Evolutionary conservation across 2,329 filamentous ascomycete genomes (phyloP).

Genomic region (Sporothrix variecibatus): DNA sequence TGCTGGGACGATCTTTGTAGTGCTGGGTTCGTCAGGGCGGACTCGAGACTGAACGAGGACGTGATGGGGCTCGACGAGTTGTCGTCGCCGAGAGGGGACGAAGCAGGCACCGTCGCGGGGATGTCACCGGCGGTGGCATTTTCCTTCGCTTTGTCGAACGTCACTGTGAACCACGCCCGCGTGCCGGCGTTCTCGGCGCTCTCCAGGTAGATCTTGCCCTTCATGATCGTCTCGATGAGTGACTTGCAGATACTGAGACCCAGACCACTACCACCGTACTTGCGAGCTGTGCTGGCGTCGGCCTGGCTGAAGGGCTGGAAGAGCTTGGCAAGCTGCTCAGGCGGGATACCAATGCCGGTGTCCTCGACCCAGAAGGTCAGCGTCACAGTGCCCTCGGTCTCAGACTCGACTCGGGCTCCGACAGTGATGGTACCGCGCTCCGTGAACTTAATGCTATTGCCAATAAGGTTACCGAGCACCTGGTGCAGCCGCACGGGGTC

Average conservation of each 20-base stretch:
- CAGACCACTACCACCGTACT: constrained; percentile 88
- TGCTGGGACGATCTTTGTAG: background rate
- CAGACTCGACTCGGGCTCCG: constrained; percentile 69
- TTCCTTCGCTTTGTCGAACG: constrained; percentile 72
- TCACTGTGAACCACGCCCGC: constrained; percentile 75
- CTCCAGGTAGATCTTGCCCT: constrained; percentile 79
- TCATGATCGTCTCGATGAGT: constrained; percentile 88
- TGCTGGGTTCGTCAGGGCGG: constrained; percentile 10
- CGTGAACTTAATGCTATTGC: constrained; percentile 93
- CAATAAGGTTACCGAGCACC: constrained; percentile 79
- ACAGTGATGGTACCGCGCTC: constrained; percentile 84
- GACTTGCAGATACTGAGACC: constrained; percentile 94
- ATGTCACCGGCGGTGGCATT: constrained; percentile 10
- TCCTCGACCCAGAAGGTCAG: constrained; percentile 86
- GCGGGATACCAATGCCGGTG: constrained; percentile 87
- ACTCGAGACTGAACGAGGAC: constrained; percentile 38
- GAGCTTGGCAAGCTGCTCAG: constrained; percentile 78
- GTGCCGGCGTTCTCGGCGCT: constrained; percentile 73
- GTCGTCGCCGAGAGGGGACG: constrained; percentile 16
- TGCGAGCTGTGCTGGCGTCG: constrained; percentile 84
- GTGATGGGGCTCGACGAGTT: constrained; percentile 15
- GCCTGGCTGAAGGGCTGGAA: constrained; percentile 94
- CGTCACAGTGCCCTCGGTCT: constrained; percentile 69
- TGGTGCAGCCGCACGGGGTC: constrained; percentile 68
- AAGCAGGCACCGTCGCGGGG: constrained; percentile 23